Evolutionary conservation across 768 basidiomycete species (phyloP), one percentile per base, ranked within the genome.

Genomic region (Peribolospora kevripleyi): DNA sequence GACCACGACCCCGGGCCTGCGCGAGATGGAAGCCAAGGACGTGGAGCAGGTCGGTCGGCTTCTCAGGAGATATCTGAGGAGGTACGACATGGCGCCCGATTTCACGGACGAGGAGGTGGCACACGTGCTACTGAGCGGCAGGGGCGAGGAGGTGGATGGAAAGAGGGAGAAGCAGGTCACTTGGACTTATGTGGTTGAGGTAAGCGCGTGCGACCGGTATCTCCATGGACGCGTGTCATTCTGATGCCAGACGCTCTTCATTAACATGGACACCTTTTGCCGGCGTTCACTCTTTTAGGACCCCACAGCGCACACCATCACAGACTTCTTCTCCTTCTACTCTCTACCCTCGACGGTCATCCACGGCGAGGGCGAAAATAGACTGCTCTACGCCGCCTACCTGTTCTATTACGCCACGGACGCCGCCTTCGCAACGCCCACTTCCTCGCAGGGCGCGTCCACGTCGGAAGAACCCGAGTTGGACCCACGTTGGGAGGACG

Each of bases 141-240:
- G 65, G 75, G 78, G 52, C 55, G 72, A 68, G 45, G 63, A 68
- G 9, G 74, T 74, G 51, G 66, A 58, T 67, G 75, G 65, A 63
- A 63, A 80, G 63, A 73, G 83, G 59, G 69, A 75, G 6, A 78
- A 77, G 2, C 93, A 97, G 65, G 91, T 97, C 39, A 80, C 83
- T 3, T 99, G 90, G 90, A 73, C 82, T 3, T 97, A 91, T 63
- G 90, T 99, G 41, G 83, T 93, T 49, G 90, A 97, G 77, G 91
- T 81, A 56, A 53, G 71, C 46, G 5, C 5, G 6, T 4, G 0
- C 13, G n/a, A 40, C 41, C 43, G 7, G 25, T 25, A 25, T 25
- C 25, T 25, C 25, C 25, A 25, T 25, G 25, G 25, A 25, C 25
- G 25, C 25, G 25, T 25, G 25, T 25, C 25, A 25, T 25, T 25